Evolutionary conservation across 208 protist genomes (phyloP).

Genomic region (Trypanosoma scelopori): DNA sequence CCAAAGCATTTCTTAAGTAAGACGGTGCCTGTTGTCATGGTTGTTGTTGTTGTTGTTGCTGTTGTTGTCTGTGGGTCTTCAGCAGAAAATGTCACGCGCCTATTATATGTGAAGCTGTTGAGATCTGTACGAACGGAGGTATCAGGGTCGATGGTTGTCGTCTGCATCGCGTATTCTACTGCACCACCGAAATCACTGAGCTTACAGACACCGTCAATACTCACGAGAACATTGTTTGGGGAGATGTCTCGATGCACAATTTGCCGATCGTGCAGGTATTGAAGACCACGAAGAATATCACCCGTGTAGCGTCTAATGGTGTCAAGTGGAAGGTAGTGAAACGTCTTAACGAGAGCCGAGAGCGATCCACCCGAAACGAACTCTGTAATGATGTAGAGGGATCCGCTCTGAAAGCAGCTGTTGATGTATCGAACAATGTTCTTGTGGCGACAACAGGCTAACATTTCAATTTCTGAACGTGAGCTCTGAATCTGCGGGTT

Average conservation of each 20-base stretch:
- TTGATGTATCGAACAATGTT: slow-evolving; percentile 70
- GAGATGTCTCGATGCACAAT: slow-evolving; percentile 81
- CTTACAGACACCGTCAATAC: slow-evolving; percentile 65
- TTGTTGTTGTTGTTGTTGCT: no score
- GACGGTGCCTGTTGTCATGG: not conserved
- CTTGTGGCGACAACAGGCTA: slow-evolving; percentile 47
- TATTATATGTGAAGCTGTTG: no score
- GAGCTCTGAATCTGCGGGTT: slow-evolving; percentile 29
- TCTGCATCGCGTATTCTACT: slow-evolving; percentile 26
- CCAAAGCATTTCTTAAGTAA: slow-evolving; percentile 36
- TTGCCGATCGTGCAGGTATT: slow-evolving; percentile 57
- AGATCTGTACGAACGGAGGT: not conserved
- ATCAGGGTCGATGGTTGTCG: slow-evolving; percentile 1
- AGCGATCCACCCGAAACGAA: slow-evolving; percentile 71
- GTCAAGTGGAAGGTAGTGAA: slow-evolving; percentile 39
- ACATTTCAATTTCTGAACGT: slow-evolving; percentile 54
- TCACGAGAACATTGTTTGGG: slow-evolving; percentile 77
- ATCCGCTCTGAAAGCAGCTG: slow-evolving; percentile 38
- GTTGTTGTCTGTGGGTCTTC: no score
- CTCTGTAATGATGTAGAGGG: slow-evolving; percentile 66
- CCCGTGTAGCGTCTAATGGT: slow-evolving; percentile 46
- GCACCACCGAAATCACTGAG: slow-evolving; percentile 78
- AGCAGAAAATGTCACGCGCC: no score
- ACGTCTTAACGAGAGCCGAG: slow-evolving; percentile 43
- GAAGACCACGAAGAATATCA: slow-evolving; percentile 60